Conservation (phyloP, 495 filamentous ascomycete genomes). For the Friedmanniomyces simplex region DNA sequence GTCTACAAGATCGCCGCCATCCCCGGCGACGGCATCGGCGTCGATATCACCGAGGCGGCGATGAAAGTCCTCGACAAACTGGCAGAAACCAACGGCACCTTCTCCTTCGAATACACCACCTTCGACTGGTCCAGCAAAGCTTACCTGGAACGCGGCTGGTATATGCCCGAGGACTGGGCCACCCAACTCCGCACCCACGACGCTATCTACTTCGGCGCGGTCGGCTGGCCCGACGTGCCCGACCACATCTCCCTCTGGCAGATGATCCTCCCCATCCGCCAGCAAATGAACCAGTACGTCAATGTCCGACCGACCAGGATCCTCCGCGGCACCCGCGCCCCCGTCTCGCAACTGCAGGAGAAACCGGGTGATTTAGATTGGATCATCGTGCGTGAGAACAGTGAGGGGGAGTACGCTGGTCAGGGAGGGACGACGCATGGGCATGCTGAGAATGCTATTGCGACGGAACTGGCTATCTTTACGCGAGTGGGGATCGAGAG, state of each 20-base stretch:
- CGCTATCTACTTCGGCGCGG: conserved; percentile 35
- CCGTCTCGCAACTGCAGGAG: conserved; percentile 19
- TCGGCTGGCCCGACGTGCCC: conserved; percentile 33
- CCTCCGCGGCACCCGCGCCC: conserved; percentile 27
- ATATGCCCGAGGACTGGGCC: conserved; percentile 30
- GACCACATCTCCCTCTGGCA: conserved; percentile 36
- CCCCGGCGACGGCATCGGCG: conserved; percentile 35
- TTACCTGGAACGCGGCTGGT: conserved; percentile 29
- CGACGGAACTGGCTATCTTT: conserved; percentile 34
- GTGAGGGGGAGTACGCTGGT: conserved; percentile 34
- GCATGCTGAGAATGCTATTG: conserved; percentile 23
- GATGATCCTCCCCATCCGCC: conserved; percentile 34
- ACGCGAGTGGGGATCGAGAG: conserved; percentile 32
- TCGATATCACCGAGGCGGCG: conserved; percentile 33
- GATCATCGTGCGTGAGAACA: conserved; percentile 35
- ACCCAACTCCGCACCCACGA: conserved; percentile 31
- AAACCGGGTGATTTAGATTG: conserved; percentile 28
- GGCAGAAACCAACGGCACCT: conserved; percentile 23
- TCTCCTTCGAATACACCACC: conserved; percentile 29
- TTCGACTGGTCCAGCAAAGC: conserved; percentile 32
- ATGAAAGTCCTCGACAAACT: conserved; percentile 27
- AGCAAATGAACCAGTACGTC: conserved; percentile 32
- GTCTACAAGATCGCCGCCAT: conserved; percentile 33
- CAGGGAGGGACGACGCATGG: conserved; percentile 31
- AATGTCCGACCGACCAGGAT: conserved; percentile 34